phyloP scores from a whole-genome alignment of 257 asterid species.

The Misopates orontium region DNA sequence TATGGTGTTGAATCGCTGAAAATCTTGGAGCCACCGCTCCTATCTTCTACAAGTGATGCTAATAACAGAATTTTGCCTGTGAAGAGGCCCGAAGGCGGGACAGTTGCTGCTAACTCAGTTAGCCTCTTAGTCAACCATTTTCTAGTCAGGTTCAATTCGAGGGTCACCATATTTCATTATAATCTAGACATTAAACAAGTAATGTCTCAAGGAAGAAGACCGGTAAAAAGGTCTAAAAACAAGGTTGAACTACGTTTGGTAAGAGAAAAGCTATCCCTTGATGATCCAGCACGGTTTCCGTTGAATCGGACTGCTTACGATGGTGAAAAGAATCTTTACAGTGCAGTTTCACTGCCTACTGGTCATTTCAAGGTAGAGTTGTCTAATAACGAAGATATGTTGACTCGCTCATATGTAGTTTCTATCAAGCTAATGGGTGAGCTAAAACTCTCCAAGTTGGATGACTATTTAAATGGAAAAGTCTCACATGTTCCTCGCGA shows the following conservation, averaged over 20 bases:
- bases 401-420: constrained; percentile 33
- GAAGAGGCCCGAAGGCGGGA: constrained; percentile 39
- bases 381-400: constrained; percentile 39
- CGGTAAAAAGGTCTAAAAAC: constrained; percentile 32
- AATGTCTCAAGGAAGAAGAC: constrained; percentile 36
- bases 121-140: constrained; percentile 60
- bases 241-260: constrained; percentile 42
- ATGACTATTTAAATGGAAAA: constrained; percentile 52
- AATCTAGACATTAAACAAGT: constrained; percentile 48
- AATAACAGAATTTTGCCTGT: constrained; percentile 32
- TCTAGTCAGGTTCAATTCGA: constrained; percentile 51
- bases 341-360: constrained; percentile 54
- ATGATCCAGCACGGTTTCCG: constrained; percentile 52
- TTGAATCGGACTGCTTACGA: constrained; percentile 55
- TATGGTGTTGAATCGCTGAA: constrained; percentile 19
- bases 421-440: constrained; percentile 53
- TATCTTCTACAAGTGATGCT: neutral
- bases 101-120: constrained; percentile 29
- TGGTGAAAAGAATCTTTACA: constrained; percentile 70
- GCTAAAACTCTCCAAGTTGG: constrained; percentile 61
- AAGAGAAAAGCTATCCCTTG: constrained; percentile 45
- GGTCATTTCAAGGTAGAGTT: constrained; percentile 53
- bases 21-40: constrained; percentile 23
- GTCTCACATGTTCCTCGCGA: constrained; percentile 57
- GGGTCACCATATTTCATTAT: constrained; percentile 52